Evolutionary conservation across 257 asterid species (phyloP), one percentile per base, ranked within the genome.

Genomic region (Ballota nigra): DNA sequence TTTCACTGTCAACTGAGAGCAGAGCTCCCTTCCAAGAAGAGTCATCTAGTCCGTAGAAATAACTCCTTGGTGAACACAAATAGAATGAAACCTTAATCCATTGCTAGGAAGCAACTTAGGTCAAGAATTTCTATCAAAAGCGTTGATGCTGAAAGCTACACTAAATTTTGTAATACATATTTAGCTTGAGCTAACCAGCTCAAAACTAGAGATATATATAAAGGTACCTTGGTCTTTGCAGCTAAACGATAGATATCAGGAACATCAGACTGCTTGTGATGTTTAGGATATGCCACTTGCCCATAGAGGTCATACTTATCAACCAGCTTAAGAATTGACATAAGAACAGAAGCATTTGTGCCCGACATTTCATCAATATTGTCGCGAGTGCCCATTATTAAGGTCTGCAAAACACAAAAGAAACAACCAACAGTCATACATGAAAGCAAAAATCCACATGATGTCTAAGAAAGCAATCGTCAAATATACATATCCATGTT

Each of bases 221-320:
- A 59, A 36, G 43, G 51, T 79, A 91, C 99, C 97, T 94, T 94
- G 29, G 97, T 94, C 81, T 91, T 94, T 70, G 99, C 99, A 10
- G 97, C 97, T 61, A 94, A 84, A 47, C 97, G 99, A 65, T 94
- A 91, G 49, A 94, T 91, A 34, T 89, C 97, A 77, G 97, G 97
- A 74, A 94, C 99, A 66, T 85, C 99, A 36, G 84, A 74, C 81
- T 94, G 99, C 83, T 86, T 91, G 88, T 94, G 99, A 84, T 94
- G 99, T 77, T 94, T 94, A 22, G 99, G 99, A 75, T 89, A 94
- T 71, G 99, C 99, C 78, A 94, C 97, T 85, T 89, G 97, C 71
- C 99, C 99, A 83, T 94, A 94, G 51, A 94, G 97, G 83, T 94
- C 97, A 72, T 91, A 89, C 79, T 84, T 91, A 77, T 94, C 98